Conservation (phyloP, 129 eudicot species). For the Flaveria trinervia region DNA sequence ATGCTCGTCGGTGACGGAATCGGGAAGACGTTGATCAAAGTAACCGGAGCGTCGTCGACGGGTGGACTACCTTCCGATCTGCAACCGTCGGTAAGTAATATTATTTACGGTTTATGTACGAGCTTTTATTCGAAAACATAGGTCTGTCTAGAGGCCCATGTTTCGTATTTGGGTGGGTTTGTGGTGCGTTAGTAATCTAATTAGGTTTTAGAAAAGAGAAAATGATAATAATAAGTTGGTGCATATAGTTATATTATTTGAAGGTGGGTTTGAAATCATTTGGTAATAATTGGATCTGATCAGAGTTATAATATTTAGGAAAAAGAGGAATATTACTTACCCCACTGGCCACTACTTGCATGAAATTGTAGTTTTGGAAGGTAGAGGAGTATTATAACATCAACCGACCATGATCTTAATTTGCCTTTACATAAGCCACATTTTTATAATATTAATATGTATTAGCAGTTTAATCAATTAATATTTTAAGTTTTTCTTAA, state of each 20-base stretch:
- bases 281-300: slow-evolving; percentile 13
- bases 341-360: neutral
- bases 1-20: slow-evolving; percentile 81
- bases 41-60: slow-evolving; percentile 55
- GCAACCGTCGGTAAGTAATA: slow-evolving; percentile 64
- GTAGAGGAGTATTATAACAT: neutral
- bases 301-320: neutral
- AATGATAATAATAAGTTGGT: neutral
- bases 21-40: slow-evolving; percentile 63
- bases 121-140: too few species aligned
- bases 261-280: slow-evolving; percentile 10
- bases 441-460: too few species aligned
- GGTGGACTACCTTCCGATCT: slow-evolving; percentile 63
- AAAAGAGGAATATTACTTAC: neutral
- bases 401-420: neutral
- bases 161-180: too few species aligned
- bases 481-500: too few species aligned
- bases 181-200: too few species aligned
- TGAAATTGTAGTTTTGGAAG: neutral
- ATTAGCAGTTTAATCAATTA: too few species aligned
- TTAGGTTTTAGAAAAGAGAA: too few species aligned
- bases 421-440: neutral
- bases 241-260: neutral
- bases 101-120: too few species aligned
- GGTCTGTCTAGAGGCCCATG: too few species aligned